These are phyloP conservation scores for Plasmodium berghei DNA, from an alignment of 169 alveolate genomes.

Conservation along the genomic window DNA sequence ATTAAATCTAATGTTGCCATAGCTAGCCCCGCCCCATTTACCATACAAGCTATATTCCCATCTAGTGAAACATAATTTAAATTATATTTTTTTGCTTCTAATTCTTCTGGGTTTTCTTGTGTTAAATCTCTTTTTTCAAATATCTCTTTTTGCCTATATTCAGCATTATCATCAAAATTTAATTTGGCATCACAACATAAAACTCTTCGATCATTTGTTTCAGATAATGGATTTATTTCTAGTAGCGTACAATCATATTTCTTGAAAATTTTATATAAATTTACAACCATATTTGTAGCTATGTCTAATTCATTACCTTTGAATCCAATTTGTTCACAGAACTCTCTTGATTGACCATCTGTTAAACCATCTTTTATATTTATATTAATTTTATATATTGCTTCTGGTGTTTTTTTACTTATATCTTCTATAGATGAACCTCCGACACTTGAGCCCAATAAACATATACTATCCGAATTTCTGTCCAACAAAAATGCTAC, in stretches of 20 bases:
- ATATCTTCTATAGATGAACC: conserved; percentile 94
- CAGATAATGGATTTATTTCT: conserved; percentile 96
- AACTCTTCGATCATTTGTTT: conserved; percentile 89
- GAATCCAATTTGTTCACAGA: conserved; percentile 83
- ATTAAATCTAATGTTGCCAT: conserved; percentile 97
- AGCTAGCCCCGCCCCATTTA: conserved; percentile 99
- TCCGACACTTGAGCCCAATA: conserved; percentile 91
- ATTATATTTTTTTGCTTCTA: conserved; percentile 91
- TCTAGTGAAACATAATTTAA: conserved; percentile 95
- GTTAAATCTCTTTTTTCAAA: conserved; percentile 84
- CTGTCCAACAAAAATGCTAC: conserved; percentile 95
- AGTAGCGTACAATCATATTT: conserved; percentile 93
- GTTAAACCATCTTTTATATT: conserved; percentile 87
- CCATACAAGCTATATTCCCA: conserved; percentile 95
- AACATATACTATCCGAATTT: conserved; percentile 90
- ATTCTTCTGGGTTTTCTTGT: conserved; percentile 90
- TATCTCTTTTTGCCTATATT: conserved; percentile 93
- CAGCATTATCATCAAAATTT: conserved; percentile 96
- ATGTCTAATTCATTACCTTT: conserved; percentile 76
- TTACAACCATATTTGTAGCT: conserved; percentile 75
- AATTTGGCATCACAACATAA: conserved; percentile 95
- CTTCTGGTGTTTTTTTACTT: conserved; percentile 87
- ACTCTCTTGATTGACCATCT: conserved; percentile 77
- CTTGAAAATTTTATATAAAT: conserved; percentile 88
- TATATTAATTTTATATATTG: conserved; percentile 82